Percentiles rank a stretch among this genome's conserved stretches.
Conservation (phyloP, 495 filamentous ascomycete species). For the Penicillium robsamsonii region DNA sequence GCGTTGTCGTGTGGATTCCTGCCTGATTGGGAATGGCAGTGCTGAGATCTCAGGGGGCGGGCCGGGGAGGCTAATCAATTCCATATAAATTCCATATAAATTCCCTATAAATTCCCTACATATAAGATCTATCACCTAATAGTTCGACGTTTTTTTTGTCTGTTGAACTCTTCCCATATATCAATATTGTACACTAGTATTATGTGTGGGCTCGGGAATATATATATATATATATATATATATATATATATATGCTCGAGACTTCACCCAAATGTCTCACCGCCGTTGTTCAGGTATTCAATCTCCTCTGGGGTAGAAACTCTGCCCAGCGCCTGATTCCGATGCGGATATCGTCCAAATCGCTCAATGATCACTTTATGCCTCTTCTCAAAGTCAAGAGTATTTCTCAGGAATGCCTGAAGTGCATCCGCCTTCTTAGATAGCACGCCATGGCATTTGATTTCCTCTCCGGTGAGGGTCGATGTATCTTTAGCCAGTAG, state of each 20-base stretch:
- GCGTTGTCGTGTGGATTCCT: too few relatives aligned
- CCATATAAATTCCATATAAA: too few relatives aligned
- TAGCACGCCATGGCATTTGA: conserved; percentile 16
- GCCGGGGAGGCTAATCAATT: too few relatives aligned
- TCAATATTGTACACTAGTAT: background rate
- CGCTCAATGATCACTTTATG: conserved; percentile 31
- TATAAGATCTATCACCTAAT: too few relatives aligned
- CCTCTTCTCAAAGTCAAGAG: conserved; percentile 24
- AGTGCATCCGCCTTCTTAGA: conserved; percentile 14
- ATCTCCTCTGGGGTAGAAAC: conserved; percentile 23
- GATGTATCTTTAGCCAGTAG: conserved; percentile 16
- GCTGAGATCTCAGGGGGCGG: too few relatives aligned
- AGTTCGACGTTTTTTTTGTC: too few relatives aligned
- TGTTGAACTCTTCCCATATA: too few relatives aligned
- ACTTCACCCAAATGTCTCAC: conserved; percentile 22
- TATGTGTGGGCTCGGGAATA: background rate
- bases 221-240: too few relatives aligned
- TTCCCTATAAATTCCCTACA: too few relatives aligned
- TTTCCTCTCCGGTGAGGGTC: conserved; percentile 19
- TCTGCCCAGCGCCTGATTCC: conserved; percentile 24
- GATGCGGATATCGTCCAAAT: conserved; percentile 32
- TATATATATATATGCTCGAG: background rate
- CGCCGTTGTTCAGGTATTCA: conserved; percentile 27
- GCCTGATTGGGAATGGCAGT: too few relatives aligned
- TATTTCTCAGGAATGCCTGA: conserved; percentile 10